These are phyloP conservation scores for Malus hybrid DNA, from an alignment of 331 rosid species.

Conservation along the genomic window DNA sequence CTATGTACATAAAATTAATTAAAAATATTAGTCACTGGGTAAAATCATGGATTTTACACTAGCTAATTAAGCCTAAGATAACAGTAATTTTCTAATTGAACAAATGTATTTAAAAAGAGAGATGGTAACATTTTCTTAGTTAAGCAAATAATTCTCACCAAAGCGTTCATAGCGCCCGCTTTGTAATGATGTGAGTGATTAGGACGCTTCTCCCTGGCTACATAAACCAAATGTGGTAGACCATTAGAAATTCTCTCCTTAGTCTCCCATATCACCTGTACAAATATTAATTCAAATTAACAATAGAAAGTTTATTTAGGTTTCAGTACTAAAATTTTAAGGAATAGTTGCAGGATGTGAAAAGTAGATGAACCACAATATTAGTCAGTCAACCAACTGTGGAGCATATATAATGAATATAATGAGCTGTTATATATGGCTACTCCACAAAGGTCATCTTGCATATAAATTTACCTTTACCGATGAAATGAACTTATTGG, in stretches of 20 bases:
- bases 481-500: too few relatives aligned
- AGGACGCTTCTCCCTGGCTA: conserved; percentile 63
- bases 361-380: too few relatives aligned
- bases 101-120: neutral
- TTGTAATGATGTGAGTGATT: conserved; percentile 55
- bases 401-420: too few relatives aligned
- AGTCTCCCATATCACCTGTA: conserved; percentile 60
- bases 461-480: too few relatives aligned
- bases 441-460: too few relatives aligned
- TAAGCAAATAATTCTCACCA: conserved; percentile 24
- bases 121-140: neutral
- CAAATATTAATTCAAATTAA: neutral
- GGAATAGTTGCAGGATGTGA: too few relatives aligned
- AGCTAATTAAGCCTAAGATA: too few relatives aligned
- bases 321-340: neutral
- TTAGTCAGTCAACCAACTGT: too few relatives aligned
- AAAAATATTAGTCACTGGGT: neutral
- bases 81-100: too few relatives aligned
- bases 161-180: conserved; percentile 78
- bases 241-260: conserved; percentile 26
- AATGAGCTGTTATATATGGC: too few relatives aligned
- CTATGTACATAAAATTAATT: conserved; percentile 9
- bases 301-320: neutral
- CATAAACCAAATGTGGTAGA: conserved; percentile 60
- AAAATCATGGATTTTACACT: neutral